phyloP scores from a whole-genome alignment of 352 stramenopile genomes.

The Pythium utonaiense region DNA sequence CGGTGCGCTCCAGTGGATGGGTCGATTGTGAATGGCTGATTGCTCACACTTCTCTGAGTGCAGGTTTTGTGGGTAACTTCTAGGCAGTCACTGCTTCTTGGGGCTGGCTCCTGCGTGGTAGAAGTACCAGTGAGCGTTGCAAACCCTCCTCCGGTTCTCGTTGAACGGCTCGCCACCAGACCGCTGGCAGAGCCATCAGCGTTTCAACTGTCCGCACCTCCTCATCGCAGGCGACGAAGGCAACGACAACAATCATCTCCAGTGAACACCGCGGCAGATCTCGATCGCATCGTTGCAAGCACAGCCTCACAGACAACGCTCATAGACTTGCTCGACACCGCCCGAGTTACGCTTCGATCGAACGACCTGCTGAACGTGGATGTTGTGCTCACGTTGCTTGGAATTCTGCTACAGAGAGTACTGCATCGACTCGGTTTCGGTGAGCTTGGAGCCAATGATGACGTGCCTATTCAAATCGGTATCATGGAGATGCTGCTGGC shows the following conservation, averaged over 20 bases:
- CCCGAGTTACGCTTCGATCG: slow-evolving; percentile 1
- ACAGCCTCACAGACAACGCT: not conserved
- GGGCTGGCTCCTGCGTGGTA: not conserved
- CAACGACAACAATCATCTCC: not conserved
- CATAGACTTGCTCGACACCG: slow-evolving; percentile 1
- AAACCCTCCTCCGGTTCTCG: not conserved
- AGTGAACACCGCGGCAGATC: too few relatives aligned
- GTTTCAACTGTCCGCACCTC: not conserved
- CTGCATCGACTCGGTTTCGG: slow-evolving; percentile 9
- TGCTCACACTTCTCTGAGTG: too few relatives aligned
- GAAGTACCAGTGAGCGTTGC: not conserved
- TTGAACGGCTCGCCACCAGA: not conserved
- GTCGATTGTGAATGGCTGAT: too few relatives aligned
- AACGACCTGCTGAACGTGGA: slow-evolving; percentile 7
- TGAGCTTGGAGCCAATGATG: not conserved
- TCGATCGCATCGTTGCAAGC: not conserved
- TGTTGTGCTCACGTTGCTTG: slow-evolving; percentile 33
- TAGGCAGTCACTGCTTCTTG: not conserved
- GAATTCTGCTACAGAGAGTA: slow-evolving; percentile 33
- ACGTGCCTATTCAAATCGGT: slow-evolving; percentile 15
- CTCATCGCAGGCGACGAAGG: not conserved
- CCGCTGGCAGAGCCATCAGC: not conserved
- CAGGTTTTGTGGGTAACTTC: not conserved
- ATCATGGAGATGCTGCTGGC: slow-evolving; percentile 26
- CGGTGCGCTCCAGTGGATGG: not conserved